Evolutionary conservation across 2,329 filamentous ascomycete genomes (phyloP).

Genomic region (Pseudogymnoascus sp.): DNA sequence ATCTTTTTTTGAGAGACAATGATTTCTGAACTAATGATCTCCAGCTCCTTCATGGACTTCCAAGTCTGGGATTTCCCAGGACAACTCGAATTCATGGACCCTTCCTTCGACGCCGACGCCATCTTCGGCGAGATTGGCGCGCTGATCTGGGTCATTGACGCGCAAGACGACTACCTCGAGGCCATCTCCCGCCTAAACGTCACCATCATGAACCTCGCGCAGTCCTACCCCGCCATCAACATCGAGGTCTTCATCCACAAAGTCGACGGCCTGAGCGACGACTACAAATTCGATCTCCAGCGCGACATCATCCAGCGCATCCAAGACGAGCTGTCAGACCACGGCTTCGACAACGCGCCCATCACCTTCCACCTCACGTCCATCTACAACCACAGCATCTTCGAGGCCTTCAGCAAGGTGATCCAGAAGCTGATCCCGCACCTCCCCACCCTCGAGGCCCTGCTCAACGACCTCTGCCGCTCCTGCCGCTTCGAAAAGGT

Average conservation of each 20-base stretch:
- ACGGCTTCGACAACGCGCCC: slow-evolving; percentile 85
- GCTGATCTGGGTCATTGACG: slow-evolving; percentile 96
- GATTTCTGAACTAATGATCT: neutral
- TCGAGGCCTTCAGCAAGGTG: slow-evolving; percentile 96
- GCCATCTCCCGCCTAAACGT: slow-evolving; percentile 78
- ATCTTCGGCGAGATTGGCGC: slow-evolving; percentile 93
- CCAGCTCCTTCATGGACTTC: slow-evolving; percentile 96
- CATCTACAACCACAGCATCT: slow-evolving; percentile 98
- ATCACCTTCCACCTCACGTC: slow-evolving; percentile 94
- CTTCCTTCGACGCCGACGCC: slow-evolving; percentile 80
- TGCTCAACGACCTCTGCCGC: slow-evolving; percentile 88
- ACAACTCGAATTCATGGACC: slow-evolving; percentile 85
- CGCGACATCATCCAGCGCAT: slow-evolving; percentile 94
- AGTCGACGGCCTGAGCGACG: slow-evolving; percentile 92
- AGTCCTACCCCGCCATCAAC: slow-evolving; percentile 85
- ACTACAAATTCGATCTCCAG: slow-evolving; percentile 93
- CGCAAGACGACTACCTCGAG: slow-evolving; percentile 94
- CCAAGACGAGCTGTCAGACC: slow-evolving; percentile 88
- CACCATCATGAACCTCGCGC: slow-evolving; percentile 82
- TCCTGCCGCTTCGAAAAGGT: slow-evolving; percentile 96
- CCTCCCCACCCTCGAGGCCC: slow-evolving; percentile 80
- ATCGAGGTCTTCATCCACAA: slow-evolving; percentile 99
- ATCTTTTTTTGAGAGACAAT: slow-evolving; percentile 11
- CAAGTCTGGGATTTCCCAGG: slow-evolving; percentile 97
- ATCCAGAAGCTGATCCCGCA: slow-evolving; percentile 96